phyloP scores from a whole-genome alignment of 2,329 filamentous ascomycete genomes.

The Aspergillus neotritici region DNA sequence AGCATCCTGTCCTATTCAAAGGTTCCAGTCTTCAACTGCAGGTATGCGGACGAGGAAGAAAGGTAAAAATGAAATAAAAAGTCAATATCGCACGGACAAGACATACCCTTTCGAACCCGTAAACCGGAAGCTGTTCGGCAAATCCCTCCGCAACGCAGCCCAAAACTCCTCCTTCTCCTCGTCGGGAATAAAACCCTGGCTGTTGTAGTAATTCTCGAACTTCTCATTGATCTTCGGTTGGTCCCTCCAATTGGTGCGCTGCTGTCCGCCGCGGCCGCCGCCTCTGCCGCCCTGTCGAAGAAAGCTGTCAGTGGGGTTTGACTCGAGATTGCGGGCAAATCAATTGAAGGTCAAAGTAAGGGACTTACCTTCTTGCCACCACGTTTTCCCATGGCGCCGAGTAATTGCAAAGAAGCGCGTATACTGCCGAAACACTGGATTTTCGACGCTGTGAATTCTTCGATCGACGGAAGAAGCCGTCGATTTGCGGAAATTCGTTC shows the following conservation, averaged over 20 bases:
- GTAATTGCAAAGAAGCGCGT: too few relatives aligned
- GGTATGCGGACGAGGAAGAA: too few relatives aligned
- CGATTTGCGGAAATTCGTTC: too few relatives aligned
- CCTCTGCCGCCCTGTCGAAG: conserved; percentile 38
- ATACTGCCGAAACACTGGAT: too few relatives aligned
- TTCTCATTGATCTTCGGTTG: conserved; percentile 75
- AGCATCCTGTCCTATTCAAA: conserved; percentile 1
- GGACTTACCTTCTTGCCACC: conserved; percentile 23
- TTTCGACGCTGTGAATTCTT: too few relatives aligned
- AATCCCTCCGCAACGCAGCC: conserved; percentile 71
- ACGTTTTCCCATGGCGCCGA: conserved; percentile 22
- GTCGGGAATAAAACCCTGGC: conserved; percentile 66
- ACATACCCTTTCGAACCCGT: conserved; percentile 83
- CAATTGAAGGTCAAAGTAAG: neutral
- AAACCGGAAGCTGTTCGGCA: conserved; percentile 97
- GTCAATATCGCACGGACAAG: conserved; percentile 5
- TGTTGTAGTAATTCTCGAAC: conserved; percentile 82
- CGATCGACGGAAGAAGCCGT: too few relatives aligned
- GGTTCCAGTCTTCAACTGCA: too few relatives aligned
- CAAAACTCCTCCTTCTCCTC: conserved; percentile 78
- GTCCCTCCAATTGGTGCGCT: conserved; percentile 50
- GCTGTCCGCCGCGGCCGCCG: conserved; percentile 37
- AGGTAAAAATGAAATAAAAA: too few relatives aligned
- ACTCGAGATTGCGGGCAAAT: conserved; percentile 1
- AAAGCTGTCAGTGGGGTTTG: conserved; percentile 16